A percentile compares a stretch with the other conserved stretches of the same genome.
Evolutionary conservation across 73 alveolate species (phyloP).

Genomic region (Paramecium caudatum): DNA sequence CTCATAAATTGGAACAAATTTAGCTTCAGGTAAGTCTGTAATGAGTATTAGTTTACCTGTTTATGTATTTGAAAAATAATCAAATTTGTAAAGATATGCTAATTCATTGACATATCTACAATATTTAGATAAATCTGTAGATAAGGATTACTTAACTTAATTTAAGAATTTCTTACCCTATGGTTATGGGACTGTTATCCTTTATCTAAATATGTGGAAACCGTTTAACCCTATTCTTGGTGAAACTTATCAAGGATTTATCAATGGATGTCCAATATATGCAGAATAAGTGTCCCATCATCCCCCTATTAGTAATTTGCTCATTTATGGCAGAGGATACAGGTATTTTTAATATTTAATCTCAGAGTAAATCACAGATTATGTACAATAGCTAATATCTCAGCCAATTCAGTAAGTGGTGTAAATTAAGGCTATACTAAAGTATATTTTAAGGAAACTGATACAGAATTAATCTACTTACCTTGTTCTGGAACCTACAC

Average conservation of each 20-base stretch:
- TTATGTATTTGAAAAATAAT: conserved; percentile 79
- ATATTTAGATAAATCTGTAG: conserved; percentile 81
- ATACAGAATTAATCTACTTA: neutral
- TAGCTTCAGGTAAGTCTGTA: conserved; percentile 81
- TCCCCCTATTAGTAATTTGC: conserved; percentile 73
- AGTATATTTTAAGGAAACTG: conserved; percentile 5
- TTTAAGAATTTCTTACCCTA: conserved; percentile 77
- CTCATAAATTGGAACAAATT: conserved; percentile 81
- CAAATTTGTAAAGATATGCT: conserved; percentile 80
- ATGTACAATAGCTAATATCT: conserved; percentile 59
- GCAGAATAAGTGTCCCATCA: conserved; percentile 77
- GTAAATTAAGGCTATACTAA: conserved; percentile 63
- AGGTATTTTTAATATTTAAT: neutral
- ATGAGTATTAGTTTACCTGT: conserved; percentile 83
- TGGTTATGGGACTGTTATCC: conserved; percentile 70
- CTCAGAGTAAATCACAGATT: conserved; percentile 15
- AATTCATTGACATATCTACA: conserved; percentile 74
- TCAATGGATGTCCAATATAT: conserved; percentile 75
- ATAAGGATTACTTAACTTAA: conserved; percentile 73
- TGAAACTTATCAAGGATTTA: conserved; percentile 85
- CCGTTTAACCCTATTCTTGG: conserved; percentile 93
- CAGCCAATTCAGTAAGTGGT: conserved; percentile 74
- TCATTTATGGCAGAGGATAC: conserved; percentile 58
- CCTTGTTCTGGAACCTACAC: neutral
- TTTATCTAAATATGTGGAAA: conserved; percentile 80